phyloP scores from a whole-genome alignment of 768 basidiomycete genomes.

The Leucocoprinus birnbaumii region DNA sequence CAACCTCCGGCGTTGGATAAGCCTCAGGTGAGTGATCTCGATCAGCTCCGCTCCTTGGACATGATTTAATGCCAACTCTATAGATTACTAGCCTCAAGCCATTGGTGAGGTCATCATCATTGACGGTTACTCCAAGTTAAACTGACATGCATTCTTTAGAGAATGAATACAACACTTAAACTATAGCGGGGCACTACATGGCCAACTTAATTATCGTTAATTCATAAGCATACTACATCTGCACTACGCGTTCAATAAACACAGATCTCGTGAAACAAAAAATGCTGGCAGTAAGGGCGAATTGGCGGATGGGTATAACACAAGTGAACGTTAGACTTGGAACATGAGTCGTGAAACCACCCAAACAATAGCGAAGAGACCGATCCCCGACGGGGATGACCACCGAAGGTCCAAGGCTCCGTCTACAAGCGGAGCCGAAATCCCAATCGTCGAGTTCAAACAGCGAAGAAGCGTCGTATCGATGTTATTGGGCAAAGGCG shows the following conservation, averaged over 20 bases:
- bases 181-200: neutral
- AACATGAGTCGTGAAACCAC: slow-evolving; percentile 21
- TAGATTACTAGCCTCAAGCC: neutral
- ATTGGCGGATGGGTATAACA: no score
- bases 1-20: neutral
- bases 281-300: no score
- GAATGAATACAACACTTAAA: slow-evolving; percentile 1
- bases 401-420: slow-evolving; percentile 21
- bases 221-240: no score
- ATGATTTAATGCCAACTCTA: no score
- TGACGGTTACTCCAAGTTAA: neutral
- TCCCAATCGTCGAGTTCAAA: slow-evolving; percentile 61
- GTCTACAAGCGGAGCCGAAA: slow-evolving; percentile 53
- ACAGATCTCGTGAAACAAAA: no score
- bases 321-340: slow-evolving; percentile 8
- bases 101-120: neutral
- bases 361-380: slow-evolving; percentile 19
- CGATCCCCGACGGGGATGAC: slow-evolving; percentile 17
- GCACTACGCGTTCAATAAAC: no score
- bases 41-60: no score
- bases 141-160: neutral
- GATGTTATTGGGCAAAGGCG: slow-evolving; percentile 50
- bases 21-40: neutral
- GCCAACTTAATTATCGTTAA: no score
- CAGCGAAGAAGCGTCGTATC: slow-evolving; percentile 50